Evolutionary conservation across 2,329 filamentous ascomycete species (phyloP), one percentile per base, ranked within the genome.

Genomic region (Grosmannia serpens): DNA sequence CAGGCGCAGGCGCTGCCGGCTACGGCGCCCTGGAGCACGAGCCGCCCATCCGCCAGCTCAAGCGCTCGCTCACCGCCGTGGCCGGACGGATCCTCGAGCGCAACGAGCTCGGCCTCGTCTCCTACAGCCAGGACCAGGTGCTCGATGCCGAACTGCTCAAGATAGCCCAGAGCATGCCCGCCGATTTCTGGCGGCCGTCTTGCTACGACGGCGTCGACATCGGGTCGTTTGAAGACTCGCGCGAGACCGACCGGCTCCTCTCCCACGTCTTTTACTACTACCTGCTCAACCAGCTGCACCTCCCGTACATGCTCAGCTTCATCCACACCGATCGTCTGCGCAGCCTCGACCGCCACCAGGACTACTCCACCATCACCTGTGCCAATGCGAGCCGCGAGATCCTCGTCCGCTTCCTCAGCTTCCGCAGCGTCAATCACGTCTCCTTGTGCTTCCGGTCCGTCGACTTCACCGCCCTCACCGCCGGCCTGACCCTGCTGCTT

Each of bases 221-320:
- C 2, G 31, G 35, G 1, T 41, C 52, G 52, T 26, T 11, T 27
- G 52, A 54, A 6, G 33, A 41, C 4, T 26, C 33, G 5, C 7
- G 2, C 11, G 31, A n/a, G 22, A 33, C 33, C 22, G 33, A 13
- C 13, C 22, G 33, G n/a, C 22, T 54, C n/a, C 2, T 44, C 33
- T 10, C 33, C 50, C 50, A 52, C 3, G 50, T 33, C 8, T 52
- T n/a, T 13, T 35, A 52, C 50, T 52, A 73, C 54, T 70, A 75
- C 53, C 64, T 77, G 6, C 62, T 78, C 9, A 65, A 68, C 6
- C 73, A 73, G 54, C 67, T 76, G 4, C 75, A 79, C 62, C 62
- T 78, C 2, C 76, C 76, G 2, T 52, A 52, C 27, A 52, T 52
- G 27, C 49, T 51, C 13, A 51, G 49, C 24, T 51, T 51, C 49